Base-by-base conservation (phyloP, 345 rosid species). In the Salix caprea region DNA sequence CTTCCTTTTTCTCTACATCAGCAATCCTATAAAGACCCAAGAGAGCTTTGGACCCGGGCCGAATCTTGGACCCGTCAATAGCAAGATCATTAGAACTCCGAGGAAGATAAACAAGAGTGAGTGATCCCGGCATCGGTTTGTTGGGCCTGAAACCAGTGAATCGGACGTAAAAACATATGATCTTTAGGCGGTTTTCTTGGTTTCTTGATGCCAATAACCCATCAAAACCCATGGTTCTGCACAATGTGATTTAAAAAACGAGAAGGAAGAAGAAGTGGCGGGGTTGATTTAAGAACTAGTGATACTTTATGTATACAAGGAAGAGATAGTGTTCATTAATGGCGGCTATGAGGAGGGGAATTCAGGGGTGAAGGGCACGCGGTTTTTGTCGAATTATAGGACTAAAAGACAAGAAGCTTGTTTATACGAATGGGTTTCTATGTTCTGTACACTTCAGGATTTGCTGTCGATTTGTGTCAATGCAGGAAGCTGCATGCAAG, bases 41-140 rank as follows among this genome's bases (percentile, higher is more conserved):
- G 83, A 88, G 89, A 1, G 97, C 94, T 3, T 86, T 77, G 1
- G 87, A 82, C 74, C 84, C 87, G 62, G 97, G 88, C n/a, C 91
- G 89, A 81, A 89, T 74, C 73, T 81, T 85, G 62, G 89, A 85
- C 14, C 98, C 95, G 21, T 83, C 79, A 32, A 91, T 82, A 64
- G 80, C 84, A 50, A 91, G 90, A 69, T 82, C 93, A 76, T 81
- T 13, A 36, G 37, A 84, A 83, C 83, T 71, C 16, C 95, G 87
- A 0, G 95, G 95, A 12, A 88, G 90, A 82, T 88, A 93, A 39
- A 89, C 75, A 26, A 90, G 96, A 15, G 97, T 91, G 67, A 93
- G 89, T 10, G 90, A 88, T 2, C 89, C 90, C 1, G 92, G 88
- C 32, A 89, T 71, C 19, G 66, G 50, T 1, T 58, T n/a, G 21